phyloP scores from a whole-genome alignment of 2,329 filamentous ascomycete species.

The Alternaria brassicae region DNA sequence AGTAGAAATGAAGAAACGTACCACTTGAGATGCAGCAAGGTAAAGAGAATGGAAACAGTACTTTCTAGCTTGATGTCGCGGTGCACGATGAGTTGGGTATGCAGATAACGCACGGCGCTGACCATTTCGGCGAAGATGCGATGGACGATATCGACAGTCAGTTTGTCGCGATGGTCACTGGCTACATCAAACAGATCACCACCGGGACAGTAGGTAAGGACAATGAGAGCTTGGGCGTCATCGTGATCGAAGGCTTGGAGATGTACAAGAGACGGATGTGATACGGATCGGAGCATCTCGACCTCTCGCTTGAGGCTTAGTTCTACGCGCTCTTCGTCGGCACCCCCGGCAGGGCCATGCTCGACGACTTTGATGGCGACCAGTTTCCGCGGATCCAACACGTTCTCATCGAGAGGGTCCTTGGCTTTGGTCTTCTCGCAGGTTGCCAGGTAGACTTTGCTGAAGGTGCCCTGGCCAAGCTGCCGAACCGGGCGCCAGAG shows the following conservation, averaged over 20 bases:
- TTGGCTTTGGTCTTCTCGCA: slow-evolving; percentile 66
- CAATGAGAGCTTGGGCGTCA: slow-evolving; percentile 79
- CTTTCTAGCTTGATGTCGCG: slow-evolving; percentile 98
- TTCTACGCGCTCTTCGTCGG: slow-evolving; percentile 90
- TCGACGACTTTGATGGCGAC: slow-evolving; percentile 97
- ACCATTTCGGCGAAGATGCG: slow-evolving; percentile 91
- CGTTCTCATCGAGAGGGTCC: slow-evolving; percentile 55
- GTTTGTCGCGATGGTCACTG: slow-evolving; percentile 70
- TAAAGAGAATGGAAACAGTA: slow-evolving; percentile 58
- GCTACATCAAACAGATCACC: slow-evolving; percentile 95
- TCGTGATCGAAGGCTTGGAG: slow-evolving; percentile 92
- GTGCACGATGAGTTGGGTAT: slow-evolving; percentile 86
- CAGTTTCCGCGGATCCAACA: slow-evolving; percentile 74
- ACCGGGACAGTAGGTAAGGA: slow-evolving; percentile 90
- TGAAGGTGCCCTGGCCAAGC: slow-evolving; percentile 94
- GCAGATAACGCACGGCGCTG: slow-evolving; percentile 83
- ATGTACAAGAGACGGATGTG: slow-evolving; percentile 88
- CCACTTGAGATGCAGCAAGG: slow-evolving; percentile 14
- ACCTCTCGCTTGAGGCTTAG: slow-evolving; percentile 93
- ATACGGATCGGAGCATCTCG: slow-evolving; percentile 87
- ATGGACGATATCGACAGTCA: slow-evolving; percentile 74
- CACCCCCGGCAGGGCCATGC: slow-evolving; percentile 90
- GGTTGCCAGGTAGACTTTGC: slow-evolving; percentile 89
- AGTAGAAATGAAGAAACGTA: slow-evolving; percentile 31
- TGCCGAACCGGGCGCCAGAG: slow-evolving; percentile 80